Percentiles rank a stretch among this genome's conserved stretches.
Conservation (phyloP, 495 filamentous ascomycete species). For the Corynascus novoguineensis region DNA sequence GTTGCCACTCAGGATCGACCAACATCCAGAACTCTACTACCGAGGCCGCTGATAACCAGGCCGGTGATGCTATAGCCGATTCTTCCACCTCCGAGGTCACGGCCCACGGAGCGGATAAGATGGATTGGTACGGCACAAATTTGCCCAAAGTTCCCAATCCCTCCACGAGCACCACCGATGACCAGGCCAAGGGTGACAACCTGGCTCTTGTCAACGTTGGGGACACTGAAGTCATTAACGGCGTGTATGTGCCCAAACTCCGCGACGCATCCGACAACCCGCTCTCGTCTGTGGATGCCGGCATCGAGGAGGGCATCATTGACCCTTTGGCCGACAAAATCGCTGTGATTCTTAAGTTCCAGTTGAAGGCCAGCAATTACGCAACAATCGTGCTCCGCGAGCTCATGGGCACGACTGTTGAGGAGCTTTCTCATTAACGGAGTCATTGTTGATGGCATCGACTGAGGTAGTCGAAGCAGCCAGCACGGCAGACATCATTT, state of each 20-base stretch:
- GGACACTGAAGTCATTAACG: constrained; percentile 9
- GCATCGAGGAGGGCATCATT: constrained; percentile 12
- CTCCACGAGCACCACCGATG: background rate
- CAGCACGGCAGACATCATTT: background rate
- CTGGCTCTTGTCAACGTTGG: constrained; percentile 4
- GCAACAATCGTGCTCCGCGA: constrained; percentile 92
- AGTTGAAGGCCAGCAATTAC: constrained; percentile 81
- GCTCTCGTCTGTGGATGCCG: constrained; percentile 5
- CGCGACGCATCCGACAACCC: constrained; percentile 27
- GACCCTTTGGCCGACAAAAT: constrained; percentile 50
- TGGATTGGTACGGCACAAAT: constrained; percentile 16
- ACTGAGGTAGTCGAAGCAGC: background rate
- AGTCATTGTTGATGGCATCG: background rate
- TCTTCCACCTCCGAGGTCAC: background rate
- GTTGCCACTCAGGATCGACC: too few species aligned
- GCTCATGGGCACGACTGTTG: constrained; percentile 44
- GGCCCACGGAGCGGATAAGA: background rate
- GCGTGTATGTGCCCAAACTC: constrained; percentile 18
- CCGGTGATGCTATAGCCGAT: background rate
- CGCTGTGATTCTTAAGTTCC: constrained; percentile 78
- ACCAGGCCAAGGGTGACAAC: background rate
- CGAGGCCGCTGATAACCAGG: background rate
- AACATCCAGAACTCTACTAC: background rate
- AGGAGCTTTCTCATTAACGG: constrained; percentile 1
- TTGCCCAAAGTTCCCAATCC: background rate